Percentiles rank a stretch among this genome's conserved stretches.
These are phyloP conservation scores for Cajanus cajan DNA, from an alignment of 306 rosid species.

Conservation along the genomic window DNA sequence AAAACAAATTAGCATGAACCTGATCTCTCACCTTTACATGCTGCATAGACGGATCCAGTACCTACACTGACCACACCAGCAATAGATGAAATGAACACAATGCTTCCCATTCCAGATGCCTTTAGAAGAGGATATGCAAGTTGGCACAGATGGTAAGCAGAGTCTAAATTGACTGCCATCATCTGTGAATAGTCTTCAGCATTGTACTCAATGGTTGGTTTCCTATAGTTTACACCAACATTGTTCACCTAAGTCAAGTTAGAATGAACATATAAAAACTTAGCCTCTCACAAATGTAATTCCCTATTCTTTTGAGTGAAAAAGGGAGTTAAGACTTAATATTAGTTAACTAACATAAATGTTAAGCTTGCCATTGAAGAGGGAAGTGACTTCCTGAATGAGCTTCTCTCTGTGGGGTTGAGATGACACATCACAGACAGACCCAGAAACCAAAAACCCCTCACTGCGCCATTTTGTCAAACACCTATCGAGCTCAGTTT, in stretches of 20 bases:
- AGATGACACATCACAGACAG: conserved; percentile 64
- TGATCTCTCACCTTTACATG: conserved; percentile 59
- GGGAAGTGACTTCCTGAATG: conserved; percentile 45
- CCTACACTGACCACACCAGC: conserved; percentile 53
- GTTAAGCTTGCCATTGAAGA: conserved; percentile 64
- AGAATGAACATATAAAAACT: background rate
- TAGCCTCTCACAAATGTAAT: background rate
- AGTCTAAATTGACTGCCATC: conserved; percentile 66
- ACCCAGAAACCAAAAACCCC: conserved; percentile 65
- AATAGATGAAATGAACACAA: conserved; percentile 81
- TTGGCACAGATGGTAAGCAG: conserved; percentile 70
- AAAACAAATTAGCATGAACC: background rate
- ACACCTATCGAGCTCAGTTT: conserved; percentile 57
- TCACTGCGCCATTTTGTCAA: conserved; percentile 58
- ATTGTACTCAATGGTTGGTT: conserved; percentile 69
- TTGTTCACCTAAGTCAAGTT: conserved; percentile 65
- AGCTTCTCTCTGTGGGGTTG: conserved; percentile 60
- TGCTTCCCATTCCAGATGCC: conserved; percentile 74
- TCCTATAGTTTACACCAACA: conserved; percentile 78
- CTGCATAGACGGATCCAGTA: conserved; percentile 71
- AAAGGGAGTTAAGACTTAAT: background rate
- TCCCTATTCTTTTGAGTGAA: background rate
- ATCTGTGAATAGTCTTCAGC: conserved; percentile 53
- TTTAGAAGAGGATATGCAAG: conserved; percentile 74
- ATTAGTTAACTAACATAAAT: conserved; percentile 47